Conservation (phyloP, 768 basidiomycete species). For the Rhizopogon vesiculosus region DNA sequence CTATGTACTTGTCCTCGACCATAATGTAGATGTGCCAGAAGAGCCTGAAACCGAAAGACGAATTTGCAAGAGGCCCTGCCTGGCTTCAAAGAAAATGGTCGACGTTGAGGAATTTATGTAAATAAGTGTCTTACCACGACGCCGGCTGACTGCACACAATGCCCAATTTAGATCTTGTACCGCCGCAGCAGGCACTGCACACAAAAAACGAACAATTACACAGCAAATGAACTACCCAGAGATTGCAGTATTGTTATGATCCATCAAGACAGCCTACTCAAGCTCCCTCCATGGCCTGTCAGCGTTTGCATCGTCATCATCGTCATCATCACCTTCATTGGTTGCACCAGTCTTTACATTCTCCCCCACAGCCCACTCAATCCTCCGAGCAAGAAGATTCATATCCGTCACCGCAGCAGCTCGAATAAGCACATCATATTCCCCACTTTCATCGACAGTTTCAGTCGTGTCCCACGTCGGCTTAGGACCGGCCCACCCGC, state of each 20-base stretch:
- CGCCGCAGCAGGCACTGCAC: not conserved
- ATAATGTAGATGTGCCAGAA: constrained; percentile 27
- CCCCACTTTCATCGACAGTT: constrained; percentile 32
- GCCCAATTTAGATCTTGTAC: not conserved
- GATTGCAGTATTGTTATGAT: not conserved
- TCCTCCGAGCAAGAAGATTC: constrained; percentile 36
- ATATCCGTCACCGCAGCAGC: constrained; percentile 32
- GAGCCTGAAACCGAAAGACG: not conserved
- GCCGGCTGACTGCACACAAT: not conserved
- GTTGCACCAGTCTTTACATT: not conserved
- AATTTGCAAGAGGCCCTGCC: not conserved
- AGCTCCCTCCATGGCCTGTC: constrained; percentile 40
- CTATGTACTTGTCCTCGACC: constrained; percentile 95
- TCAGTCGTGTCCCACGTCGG: constrained; percentile 12
- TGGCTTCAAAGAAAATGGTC: not conserved
- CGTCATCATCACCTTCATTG: constrained; percentile 10
- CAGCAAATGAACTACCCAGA: not conserved
- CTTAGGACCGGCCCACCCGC: constrained; percentile 40
- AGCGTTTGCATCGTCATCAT: constrained; percentile 24
- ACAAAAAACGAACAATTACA: not conserved
- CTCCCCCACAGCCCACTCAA: constrained; percentile 28
- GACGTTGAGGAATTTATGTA: not conserved
- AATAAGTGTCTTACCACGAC: too few species aligned
- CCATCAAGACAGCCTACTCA: constrained; percentile 19
- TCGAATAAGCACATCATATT: constrained; percentile 34